Evolutionary conservation across 176 grass and related monocot genomes (phyloP), one percentile per base, ranked within the genome.

Genomic region (Luzula sylvatica): DNA sequence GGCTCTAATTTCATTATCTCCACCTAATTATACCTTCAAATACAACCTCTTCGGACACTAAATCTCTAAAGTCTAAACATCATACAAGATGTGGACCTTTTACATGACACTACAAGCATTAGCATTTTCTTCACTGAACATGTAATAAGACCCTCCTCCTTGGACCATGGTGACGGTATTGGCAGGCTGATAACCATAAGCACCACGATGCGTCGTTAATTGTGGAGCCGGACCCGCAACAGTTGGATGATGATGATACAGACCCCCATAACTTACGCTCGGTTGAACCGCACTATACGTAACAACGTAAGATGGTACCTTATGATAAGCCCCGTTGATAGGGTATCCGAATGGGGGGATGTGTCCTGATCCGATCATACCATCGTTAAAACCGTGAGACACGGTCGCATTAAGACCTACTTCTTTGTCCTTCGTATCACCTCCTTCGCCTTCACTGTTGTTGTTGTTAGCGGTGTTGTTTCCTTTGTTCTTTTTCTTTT

Each of bases 51-150:
- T 35, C 9, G 30, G 30, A 35, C 30, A 35, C 9, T 9, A 35
- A 9, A 9, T 9, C 30, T 35, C 30, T 35, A 11, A 11, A 35
- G 9, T 9, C 5, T 9, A 4, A 35, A 35, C 30, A 35, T 1
- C 9, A 35, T 35, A 35, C 30, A 35, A 35, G 30, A 35, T 4
- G 9, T 3, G 7, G 8, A 15, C 17, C 22, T 39, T 5, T 85
- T 81, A 98, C 92, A 98, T 98, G 60, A 90, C 44, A 28, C 49
- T 46, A 79, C 92, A 98, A 20, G 85, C 92, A 39, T 98, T 86
- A 57, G 92, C 92, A 52, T 98, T 98, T 75, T 98, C 92, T 58
- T 98, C 92, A 68, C 85, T 86, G 74, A 98, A 98, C 75, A 98
- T 73, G 60, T 98, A 89, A 51, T 82, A 98, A 42, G 85, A 74